phyloP scores from a whole-genome alignment of 2,329 filamentous ascomycete species.

The Ceratocystis diversiconidia region DNA sequence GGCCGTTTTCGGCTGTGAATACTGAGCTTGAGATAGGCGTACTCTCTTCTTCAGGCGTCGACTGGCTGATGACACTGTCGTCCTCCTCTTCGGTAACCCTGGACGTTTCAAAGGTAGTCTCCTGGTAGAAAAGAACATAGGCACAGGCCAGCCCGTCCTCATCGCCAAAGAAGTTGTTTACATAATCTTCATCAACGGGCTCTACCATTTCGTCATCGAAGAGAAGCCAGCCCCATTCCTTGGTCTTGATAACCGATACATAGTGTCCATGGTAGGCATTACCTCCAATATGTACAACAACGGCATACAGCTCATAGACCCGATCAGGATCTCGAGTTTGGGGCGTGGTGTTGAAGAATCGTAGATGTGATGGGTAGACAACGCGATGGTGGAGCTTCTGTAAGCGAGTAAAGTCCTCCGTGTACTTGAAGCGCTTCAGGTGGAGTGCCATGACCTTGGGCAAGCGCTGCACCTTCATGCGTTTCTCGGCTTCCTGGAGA shows the following conservation, averaged over 20 bases:
- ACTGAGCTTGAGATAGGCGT: conserved; percentile 1
- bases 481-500: conserved; percentile 91
- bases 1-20: conserved; percentile 1
- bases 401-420: conserved; percentile 80
- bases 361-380: conserved; percentile 90
- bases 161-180: conserved; percentile 93
- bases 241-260: conserved; percentile 92
- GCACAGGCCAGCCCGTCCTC: conserved; percentile 82
- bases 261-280: conserved; percentile 97
- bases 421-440: conserved; percentile 96
- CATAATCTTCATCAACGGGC: conserved; percentile 90
- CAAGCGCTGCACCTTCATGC: conserved; percentile 96
- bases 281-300: conserved; percentile 92
- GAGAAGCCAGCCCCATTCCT: conserved; percentile 86
- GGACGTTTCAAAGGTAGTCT: conserved; percentile 54
- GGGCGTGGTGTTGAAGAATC: conserved; percentile 94
- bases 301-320: conserved; percentile 89
- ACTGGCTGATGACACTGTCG: conserved; percentile 1
- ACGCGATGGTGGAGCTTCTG: conserved; percentile 96
- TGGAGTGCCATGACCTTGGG: conserved; percentile 86
- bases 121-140: conserved; percentile 95
- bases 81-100: conserved; percentile 23
- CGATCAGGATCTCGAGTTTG: conserved; percentile 88
- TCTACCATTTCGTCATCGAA: conserved; percentile 99
- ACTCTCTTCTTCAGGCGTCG: background rate